A percentile compares a stretch with the other conserved stretches of the same genome.
phyloP scores from a whole-genome alignment of 202 grass and related monocot genomes.

The Carex arenaria region DNA sequence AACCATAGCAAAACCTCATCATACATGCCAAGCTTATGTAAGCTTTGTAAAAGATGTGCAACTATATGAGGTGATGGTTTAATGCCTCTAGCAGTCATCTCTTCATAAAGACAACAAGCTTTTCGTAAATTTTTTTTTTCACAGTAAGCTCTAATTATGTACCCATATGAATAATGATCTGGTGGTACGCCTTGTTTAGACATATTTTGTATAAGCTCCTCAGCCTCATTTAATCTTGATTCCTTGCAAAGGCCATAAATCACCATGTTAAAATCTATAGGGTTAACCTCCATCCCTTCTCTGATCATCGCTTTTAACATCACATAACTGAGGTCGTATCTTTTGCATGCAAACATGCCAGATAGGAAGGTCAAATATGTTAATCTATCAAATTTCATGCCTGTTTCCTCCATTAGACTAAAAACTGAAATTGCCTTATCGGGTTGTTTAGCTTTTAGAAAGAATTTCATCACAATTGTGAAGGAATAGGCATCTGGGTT shows the following conservation, averaged over 20 bases:
- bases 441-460: conserved; percentile 41
- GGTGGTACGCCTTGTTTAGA: not conserved
- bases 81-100: conserved; percentile 17
- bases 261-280: conserved; percentile 32
- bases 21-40: conserved; percentile 7
- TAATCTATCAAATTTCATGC: conserved; percentile 42
- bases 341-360: conserved; percentile 43
- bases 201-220: conserved; percentile 15
- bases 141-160: conserved; percentile 18
- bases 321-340: conserved; percentile 40
- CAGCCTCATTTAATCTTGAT: conserved; percentile 5
- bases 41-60: conserved; percentile 26
- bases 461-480: conserved; percentile 47
- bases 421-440: conserved; percentile 43
- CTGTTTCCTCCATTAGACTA: conserved; percentile 38
- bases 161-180: conserved; percentile 16
- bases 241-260: conserved; percentile 26
- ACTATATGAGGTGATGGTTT: conserved; percentile 6
- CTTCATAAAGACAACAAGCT: not conserved
- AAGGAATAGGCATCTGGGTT: conserved; percentile 34
- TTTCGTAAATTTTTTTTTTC: conserved; percentile 16
- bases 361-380: conserved; percentile 50
- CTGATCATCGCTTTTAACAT: conserved; percentile 38
- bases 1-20: conserved; percentile 14
- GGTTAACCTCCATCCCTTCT: conserved; percentile 30